Evolutionary conservation across 805 yeast genomes (phyloP).

Genomic region (Ascoidea rubescens): DNA sequence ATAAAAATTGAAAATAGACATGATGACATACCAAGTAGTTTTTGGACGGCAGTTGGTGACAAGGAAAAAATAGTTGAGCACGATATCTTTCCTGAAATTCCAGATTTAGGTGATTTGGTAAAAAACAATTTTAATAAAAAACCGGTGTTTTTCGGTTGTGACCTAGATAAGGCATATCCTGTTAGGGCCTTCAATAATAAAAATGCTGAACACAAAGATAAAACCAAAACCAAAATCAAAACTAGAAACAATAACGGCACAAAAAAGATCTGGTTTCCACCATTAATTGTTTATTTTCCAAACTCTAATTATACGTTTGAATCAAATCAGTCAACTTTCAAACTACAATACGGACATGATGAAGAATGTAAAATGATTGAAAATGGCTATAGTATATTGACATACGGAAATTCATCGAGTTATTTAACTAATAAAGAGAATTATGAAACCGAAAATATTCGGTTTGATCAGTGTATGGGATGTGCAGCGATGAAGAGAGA

Average conservation of each 20-base stretch:
- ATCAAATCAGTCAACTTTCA: conserved; percentile 48
- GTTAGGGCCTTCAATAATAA: background rate
- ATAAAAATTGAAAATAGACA: no score
- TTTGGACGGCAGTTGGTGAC: no score
- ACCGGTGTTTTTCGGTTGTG: conserved; percentile 80
- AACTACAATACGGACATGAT: conserved; percentile 29
- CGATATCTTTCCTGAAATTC: conserved; percentile 51
- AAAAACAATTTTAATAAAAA: conserved; percentile 33
- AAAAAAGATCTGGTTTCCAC: conserved; percentile 23
- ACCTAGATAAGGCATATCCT: conserved; percentile 14
- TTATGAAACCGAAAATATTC: no score
- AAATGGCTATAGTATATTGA: conserved; percentile 40
- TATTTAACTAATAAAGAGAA: no score
- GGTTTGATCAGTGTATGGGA: conserved; percentile 36
- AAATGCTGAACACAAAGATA: conserved; percentile 6
- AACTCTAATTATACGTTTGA: conserved; percentile 27
- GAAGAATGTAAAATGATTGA: conserved; percentile 32
- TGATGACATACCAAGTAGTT: background rate
- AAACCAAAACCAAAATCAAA: no score
- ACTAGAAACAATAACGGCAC: background rate
- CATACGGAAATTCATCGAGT: conserved; percentile 26
- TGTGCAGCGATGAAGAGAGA: conserved; percentile 43
- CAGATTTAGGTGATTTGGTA: conserved; percentile 34
- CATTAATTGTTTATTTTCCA: conserved; percentile 38
- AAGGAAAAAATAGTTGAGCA: conserved; percentile 17